Evolutionary conservation across 1,139 yeast species (phyloP).

Genomic region (Arxiozyma telluris): DNA sequence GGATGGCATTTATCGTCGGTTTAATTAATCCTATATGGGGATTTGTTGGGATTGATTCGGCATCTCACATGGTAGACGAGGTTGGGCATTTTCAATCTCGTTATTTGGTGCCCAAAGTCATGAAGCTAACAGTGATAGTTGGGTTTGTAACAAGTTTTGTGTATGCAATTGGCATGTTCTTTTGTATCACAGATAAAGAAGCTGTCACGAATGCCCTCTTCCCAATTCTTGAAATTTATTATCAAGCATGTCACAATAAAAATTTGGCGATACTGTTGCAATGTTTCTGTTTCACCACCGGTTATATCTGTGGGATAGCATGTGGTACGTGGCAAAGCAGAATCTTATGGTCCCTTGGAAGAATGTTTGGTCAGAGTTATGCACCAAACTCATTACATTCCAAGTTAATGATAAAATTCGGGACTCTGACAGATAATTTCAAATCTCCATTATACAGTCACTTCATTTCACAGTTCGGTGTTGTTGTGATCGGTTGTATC

Average conservation of each 20-base stretch:
- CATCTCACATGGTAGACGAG: slow-evolving; percentile 56
- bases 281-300: slow-evolving; percentile 36
- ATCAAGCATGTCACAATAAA: slow-evolving; percentile 47
- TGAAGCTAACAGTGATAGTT: slow-evolving; percentile 47
- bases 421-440: slow-evolving; percentile 13
- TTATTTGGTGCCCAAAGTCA: slow-evolving; percentile 46
- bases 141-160: slow-evolving; percentile 40
- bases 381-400: slow-evolving; percentile 20
- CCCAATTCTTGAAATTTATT: slow-evolving; percentile 52
- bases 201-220: slow-evolving; percentile 37
- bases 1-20: slow-evolving; percentile 53
- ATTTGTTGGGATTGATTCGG: slow-evolving; percentile 53
- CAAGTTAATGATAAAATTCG: slow-evolving; percentile 8
- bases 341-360: slow-evolving; percentile 44
- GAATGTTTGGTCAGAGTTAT: slow-evolving; percentile 23
- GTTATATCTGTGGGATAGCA: slow-evolving; percentile 39
- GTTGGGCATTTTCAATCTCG: slow-evolving; percentile 37
- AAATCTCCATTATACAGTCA: slow-evolving; percentile 32
- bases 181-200: slow-evolving; percentile 44
- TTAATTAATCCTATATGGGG: slow-evolving; percentile 53
- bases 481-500: slow-evolving; percentile 32
- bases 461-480: slow-evolving; percentile 28
- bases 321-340: slow-evolving; percentile 48
- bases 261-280: slow-evolving; percentile 45
- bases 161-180: slow-evolving; percentile 35